Percentiles rank a stretch among this genome's conserved stretches.
These are phyloP conservation scores for Phytophthora pistaciae DNA, from an alignment of 352 stramenopile genomes.

Conservation along the genomic window DNA sequence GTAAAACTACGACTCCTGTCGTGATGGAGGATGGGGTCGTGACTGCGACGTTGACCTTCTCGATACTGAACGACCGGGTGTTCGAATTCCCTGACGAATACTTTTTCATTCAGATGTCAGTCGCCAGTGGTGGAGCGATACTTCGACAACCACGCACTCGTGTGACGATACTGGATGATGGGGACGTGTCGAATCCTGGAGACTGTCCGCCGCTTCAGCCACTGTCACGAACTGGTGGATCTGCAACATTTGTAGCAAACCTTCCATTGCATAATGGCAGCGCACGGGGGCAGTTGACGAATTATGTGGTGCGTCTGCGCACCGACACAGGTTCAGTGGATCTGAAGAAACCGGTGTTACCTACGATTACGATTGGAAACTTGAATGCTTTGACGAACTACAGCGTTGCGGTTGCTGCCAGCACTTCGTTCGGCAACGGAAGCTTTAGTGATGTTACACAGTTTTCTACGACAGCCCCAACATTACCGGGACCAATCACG, in stretches of 20 bases:
- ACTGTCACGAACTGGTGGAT: constrained; percentile 47
- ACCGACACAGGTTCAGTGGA: constrained; percentile 18
- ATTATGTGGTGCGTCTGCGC: constrained; percentile 48
- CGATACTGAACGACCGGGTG: constrained; percentile 70
- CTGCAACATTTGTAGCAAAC: constrained; percentile 35
- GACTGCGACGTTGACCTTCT: constrained; percentile 41
- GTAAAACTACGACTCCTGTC: constrained; percentile 31
- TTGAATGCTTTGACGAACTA: constrained; percentile 50
- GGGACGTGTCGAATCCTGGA: constrained; percentile 51
- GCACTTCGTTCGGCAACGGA: constrained; percentile 38
- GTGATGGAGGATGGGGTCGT: constrained; percentile 53
- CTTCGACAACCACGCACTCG: constrained; percentile 14
- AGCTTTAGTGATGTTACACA: constrained; percentile 38
- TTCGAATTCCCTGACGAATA: constrained; percentile 63
- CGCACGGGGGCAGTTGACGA: constrained; percentile 34
- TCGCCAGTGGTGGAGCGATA: constrained; percentile 38
- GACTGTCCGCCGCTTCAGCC: constrained; percentile 29
- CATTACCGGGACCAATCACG: constrained; percentile 40
- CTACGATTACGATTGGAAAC: constrained; percentile 30
- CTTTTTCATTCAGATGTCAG: constrained; percentile 47
- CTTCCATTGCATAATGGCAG: constrained; percentile 66
- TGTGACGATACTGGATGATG: constrained; percentile 68
- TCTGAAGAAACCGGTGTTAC: constrained; percentile 17
- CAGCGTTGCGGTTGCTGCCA: constrained; percentile 48
- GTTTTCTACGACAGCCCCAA: constrained; percentile 52